Conservation (phyloP, 495 filamentous ascomycete species). For the Letharia columbiana region DNA sequence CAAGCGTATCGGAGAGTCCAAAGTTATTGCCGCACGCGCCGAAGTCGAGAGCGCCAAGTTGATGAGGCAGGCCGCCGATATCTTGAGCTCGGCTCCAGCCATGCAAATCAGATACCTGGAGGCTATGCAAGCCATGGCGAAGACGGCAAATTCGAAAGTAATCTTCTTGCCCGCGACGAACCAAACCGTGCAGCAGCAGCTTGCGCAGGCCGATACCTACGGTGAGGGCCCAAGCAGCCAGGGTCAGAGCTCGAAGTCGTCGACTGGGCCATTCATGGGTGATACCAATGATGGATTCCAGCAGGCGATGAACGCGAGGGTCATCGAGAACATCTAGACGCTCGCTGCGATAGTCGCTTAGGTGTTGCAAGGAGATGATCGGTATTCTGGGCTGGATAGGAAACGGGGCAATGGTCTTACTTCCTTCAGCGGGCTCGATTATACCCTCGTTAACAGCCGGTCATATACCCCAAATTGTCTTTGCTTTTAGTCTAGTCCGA, state of each 20-base stretch:
- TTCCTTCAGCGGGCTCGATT: not conserved
- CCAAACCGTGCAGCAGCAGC: slow-evolving; percentile 41
- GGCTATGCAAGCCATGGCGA: slow-evolving; percentile 99
- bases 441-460: slow-evolving; percentile 16
- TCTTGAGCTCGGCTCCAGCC: slow-evolving; percentile 81
- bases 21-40: slow-evolving; percentile 93
- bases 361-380: not conserved
- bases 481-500: not conserved
- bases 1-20: slow-evolving; percentile 96
- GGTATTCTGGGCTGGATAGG: not conserved
- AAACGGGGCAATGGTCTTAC: not conserved
- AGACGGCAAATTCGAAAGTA: slow-evolving; percentile 90
- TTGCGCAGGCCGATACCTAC: slow-evolving; percentile 42
- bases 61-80: slow-evolving; percentile 97
- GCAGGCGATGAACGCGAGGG: slow-evolving; percentile 70
- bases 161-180: slow-evolving; percentile 68
- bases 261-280: slow-evolving; percentile 24
- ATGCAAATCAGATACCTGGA: slow-evolving; percentile 99
- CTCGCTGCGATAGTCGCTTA: too few relatives aligned
- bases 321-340: slow-evolving; percentile 80
- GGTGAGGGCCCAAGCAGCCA: slow-evolving; percentile 55
- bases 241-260: slow-evolving; percentile 25
- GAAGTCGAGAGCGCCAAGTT: slow-evolving; percentile 96
- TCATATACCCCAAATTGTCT: slow-evolving; percentile 17
- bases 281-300: slow-evolving; percentile 58